phyloP scores from a whole-genome alignment of 2,329 filamentous ascomycete species.

The Xenosphaeropsis pyriputrescens region DNA sequence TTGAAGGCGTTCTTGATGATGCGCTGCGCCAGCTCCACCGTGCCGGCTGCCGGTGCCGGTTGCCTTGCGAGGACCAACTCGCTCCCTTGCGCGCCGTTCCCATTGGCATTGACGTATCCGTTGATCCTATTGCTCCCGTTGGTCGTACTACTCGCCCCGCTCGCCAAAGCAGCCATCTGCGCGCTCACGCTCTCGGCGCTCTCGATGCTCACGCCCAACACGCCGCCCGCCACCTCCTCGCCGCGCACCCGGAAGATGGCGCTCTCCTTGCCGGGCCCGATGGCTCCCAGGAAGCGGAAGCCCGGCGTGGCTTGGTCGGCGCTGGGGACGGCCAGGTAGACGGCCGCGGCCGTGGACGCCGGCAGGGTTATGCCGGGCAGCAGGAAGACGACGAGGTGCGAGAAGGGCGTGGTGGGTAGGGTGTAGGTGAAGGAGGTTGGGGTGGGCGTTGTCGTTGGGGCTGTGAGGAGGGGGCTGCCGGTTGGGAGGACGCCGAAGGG shows the following conservation, averaged over 20 bases:
- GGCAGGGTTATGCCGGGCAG: constrained; percentile 67
- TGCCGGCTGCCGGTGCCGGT: constrained; percentile 33
- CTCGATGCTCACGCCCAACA: constrained; percentile 26
- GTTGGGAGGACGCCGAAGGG: constrained; percentile 47
- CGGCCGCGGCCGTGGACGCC: constrained; percentile 64
- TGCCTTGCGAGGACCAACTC: constrained; percentile 13
- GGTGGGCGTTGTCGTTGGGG: constrained; percentile 35
- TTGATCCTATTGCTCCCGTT: constrained; percentile 18
- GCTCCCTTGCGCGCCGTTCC: constrained; percentile 8
- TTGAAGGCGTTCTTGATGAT: constrained; percentile 98
- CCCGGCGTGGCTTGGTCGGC: constrained; percentile 29
- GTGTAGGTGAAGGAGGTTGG: constrained; percentile 41
- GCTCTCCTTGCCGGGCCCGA: constrained; percentile 81
- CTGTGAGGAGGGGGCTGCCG: constrained; percentile 39
- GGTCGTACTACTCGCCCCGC: constrained; percentile 45
- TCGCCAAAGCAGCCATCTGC: constrained; percentile 52
- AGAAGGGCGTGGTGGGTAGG: constrained; percentile 38
- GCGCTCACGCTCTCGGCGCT: constrained; percentile 52
- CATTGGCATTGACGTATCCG: no score
- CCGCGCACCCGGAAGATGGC: constrained; percentile 59
- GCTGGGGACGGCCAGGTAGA: constrained; percentile 67
- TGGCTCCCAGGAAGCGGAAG: constrained; percentile 77
- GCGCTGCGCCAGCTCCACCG: constrained; percentile 70
- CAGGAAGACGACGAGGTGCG: constrained; percentile 80
- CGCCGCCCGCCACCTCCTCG: no score